phyloP scores from a whole-genome alignment of 163 green algal genomes.

The Scenedesmus sp. region DNA sequence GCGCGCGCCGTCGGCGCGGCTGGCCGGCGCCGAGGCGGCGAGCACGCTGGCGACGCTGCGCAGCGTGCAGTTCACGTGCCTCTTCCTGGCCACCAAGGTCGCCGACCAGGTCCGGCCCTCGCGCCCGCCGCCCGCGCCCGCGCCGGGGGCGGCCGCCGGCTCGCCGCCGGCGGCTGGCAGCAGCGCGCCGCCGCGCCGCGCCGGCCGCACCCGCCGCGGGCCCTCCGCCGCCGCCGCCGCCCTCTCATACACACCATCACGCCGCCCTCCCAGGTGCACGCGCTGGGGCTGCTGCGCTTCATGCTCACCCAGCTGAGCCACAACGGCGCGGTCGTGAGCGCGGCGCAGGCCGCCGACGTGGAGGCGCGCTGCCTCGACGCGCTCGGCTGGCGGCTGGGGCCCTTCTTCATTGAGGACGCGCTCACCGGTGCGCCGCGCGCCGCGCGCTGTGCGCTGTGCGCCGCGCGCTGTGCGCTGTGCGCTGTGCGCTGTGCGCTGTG shows the following conservation, averaged over 20 bases:
- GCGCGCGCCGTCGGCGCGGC: too few relatives aligned
- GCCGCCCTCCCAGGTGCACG: slow-evolving; percentile 10
- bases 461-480: neutral
- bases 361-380: slow-evolving; percentile 36
- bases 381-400: slow-evolving; percentile 43
- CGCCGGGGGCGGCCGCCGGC: too few relatives aligned
- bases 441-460: too few relatives aligned
- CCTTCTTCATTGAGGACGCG: slow-evolving; percentile 35
- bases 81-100: slow-evolving; percentile 68
- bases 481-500: neutral
- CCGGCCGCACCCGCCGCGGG: too few relatives aligned
- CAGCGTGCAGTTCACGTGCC: slow-evolving; percentile 64
- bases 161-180: neutral
- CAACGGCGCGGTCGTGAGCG: neutral
- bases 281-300: slow-evolving; percentile 39
- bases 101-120: slow-evolving; percentile 56
- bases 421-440: neutral
- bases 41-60: slow-evolving; percentile 49
- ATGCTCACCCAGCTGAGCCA: slow-evolving; percentile 39
- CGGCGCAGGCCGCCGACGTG: slow-evolving; percentile 23
- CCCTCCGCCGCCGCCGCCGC: too few relatives aligned
- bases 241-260: too few relatives aligned
- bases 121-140: too few relatives aligned
- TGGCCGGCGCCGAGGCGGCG: slow-evolving; percentile 1
- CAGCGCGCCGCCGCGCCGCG: too few relatives aligned